phyloP scores from a whole-genome alignment of 2,329 filamentous ascomycete genomes.

The Aureobasidium sp. region DNA sequence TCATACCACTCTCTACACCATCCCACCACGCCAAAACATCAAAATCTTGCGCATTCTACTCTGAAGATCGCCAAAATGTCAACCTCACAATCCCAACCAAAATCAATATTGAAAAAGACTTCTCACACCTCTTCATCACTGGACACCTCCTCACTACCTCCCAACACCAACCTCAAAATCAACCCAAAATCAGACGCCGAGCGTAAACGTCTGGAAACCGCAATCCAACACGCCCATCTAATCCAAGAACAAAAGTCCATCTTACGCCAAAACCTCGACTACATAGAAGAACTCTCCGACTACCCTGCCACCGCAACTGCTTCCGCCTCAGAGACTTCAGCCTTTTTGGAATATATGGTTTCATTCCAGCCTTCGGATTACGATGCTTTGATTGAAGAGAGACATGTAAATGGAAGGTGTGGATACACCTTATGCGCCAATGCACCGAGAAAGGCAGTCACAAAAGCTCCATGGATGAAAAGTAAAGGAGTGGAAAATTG shows the following conservation, averaged over 20 bases:
- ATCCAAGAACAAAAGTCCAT: conserved; percentile 77
- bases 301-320: conserved; percentile 47
- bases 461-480: conserved; percentile 55
- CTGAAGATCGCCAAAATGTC: background rate
- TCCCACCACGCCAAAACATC: background rate
- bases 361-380: conserved; percentile 84
- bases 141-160: background rate
- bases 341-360: conserved; percentile 60
- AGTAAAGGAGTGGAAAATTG: conserved; percentile 72
- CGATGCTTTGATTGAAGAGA: conserved; percentile 80
- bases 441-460: conserved; percentile 46
- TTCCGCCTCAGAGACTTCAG: conserved; percentile 51
- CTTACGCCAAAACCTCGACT: conserved; percentile 64
- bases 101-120: conserved; percentile 40
- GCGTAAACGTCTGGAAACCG: conserved; percentile 51
- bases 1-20: background rate
- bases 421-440: conserved; percentile 74
- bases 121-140: conserved; percentile 18
- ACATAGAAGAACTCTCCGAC: conserved; percentile 64
- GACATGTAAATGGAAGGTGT: conserved; percentile 74
- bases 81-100: conserved; percentile 30
- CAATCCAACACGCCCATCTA: conserved; percentile 72
- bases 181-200: conserved; percentile 25
- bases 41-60: background rate
- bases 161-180: background rate